Conservation (phyloP, 2,329 filamentous ascomycete genomes). For the Xylaria sp. region DNA sequence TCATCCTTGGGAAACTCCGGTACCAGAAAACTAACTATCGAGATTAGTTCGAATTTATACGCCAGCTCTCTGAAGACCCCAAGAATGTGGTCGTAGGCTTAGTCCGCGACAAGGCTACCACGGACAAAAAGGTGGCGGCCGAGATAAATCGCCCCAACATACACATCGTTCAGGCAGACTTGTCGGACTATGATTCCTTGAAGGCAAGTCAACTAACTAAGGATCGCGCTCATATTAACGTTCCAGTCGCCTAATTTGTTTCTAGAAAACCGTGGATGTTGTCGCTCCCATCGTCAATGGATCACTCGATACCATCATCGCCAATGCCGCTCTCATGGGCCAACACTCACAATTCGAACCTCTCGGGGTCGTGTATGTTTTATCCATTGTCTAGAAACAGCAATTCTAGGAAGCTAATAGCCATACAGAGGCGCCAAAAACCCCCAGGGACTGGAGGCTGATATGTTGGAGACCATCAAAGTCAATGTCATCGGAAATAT, state of each 20-base stretch:
- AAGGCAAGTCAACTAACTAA: constrained; percentile 43
- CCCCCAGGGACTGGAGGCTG: constrained; percentile 50
- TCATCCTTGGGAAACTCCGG: not conserved
- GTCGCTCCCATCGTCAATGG: constrained; percentile 50
- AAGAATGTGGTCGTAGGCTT: constrained; percentile 59
- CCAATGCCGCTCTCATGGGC: constrained; percentile 58
- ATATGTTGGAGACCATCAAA: constrained; percentile 52
- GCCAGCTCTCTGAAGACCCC: constrained; percentile 55
- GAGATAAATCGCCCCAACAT: constrained; percentile 57
- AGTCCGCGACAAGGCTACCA: constrained; percentile 57
- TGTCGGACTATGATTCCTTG: constrained; percentile 54
- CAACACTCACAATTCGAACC: constrained; percentile 46
- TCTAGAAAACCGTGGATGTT: constrained; percentile 39
- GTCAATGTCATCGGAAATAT: constrained; percentile 63
- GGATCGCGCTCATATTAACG: too few species aligned
- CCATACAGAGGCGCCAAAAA: constrained; percentile 43
- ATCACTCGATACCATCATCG: constrained; percentile 62
- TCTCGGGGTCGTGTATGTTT: constrained; percentile 52
- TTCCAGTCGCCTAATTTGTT: not conserved
- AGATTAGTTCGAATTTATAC: constrained; percentile 60
- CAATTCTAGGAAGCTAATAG: not conserved
- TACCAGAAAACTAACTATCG: not conserved
- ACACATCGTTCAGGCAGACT: constrained; percentile 58
- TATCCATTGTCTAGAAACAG: not conserved
- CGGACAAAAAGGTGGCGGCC: constrained; percentile 55